Base-by-base conservation (phyloP, 345 rosid genomes). In the Pseudoturritis turrita region DNA sequence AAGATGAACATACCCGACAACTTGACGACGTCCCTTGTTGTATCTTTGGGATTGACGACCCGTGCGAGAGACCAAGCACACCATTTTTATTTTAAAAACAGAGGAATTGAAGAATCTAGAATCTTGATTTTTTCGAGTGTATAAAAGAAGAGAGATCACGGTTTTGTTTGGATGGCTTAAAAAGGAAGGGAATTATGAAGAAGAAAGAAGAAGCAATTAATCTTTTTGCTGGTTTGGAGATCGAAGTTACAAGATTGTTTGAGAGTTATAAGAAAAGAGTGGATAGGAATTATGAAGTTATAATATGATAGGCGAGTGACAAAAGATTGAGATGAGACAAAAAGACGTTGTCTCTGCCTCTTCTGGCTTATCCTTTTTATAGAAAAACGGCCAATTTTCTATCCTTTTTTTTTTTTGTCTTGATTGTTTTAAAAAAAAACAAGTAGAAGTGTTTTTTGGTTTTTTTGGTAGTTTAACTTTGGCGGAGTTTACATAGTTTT, bases 11-110 rank as follows among this genome's bases (percentile, higher is more conserved):
- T 60, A 89, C 98, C 96, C 97, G 12, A 91, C 97, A 52, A 91
- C 97, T 83, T 71, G 88, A 52, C 97, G 96, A 47, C 92, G 87
- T 29, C 94, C 95, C 67, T 81, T 37, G 62, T 84, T 85, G 71
- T 92, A 85, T 69, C 95, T 79, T 81, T 92, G 98, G 71, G 73
- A 68, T 57, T 86, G 82, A 60, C 96, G 88, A 57, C 96, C 95
- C 0, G 90, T 73, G 4, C 98, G 87, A 74, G 98, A 79, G 14
- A 85, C 88, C 80, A 86, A 23, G n/a, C 93, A 89, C 50, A 77
- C 78, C 88, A 82, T 87, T 46, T 70, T 63, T 17, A 2, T 0
- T 28, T 28, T 3, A 15, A 28, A 25, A 29, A 14, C 5, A 53
- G 60, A 68, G 58, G 22, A 3, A 4, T 36, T 39, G 43, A 35